Percentiles rank a stretch among this genome's conserved stretches.
Conservation (phyloP, 1,284 basidiomycete species). For the Leucocoprinus gongylophorus region DNA sequence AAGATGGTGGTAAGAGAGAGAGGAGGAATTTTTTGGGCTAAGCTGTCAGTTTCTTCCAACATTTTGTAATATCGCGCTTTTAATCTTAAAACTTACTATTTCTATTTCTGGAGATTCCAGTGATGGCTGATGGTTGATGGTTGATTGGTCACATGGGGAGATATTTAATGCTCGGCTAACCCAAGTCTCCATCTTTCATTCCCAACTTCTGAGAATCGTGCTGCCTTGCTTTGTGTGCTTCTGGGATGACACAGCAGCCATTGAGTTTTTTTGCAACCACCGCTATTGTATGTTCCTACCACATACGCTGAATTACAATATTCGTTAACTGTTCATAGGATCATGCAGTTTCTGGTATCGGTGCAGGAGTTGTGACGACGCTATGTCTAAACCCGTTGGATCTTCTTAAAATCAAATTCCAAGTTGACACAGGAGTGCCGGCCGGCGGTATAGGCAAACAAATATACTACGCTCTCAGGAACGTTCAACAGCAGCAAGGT, state of each 20-base stretch:
- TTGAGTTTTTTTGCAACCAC: slow-evolving; percentile 70
- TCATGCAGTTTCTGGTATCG: slow-evolving; percentile 91
- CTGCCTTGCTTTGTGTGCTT: slow-evolving; percentile 12
- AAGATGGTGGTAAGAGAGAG: too few species aligned
- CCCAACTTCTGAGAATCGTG: not conserved
- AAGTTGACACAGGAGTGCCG: slow-evolving; percentile 73
- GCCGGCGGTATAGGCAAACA: slow-evolving; percentile 63
- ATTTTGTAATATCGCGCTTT: too few species aligned
- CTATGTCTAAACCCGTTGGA: slow-evolving; percentile 98
- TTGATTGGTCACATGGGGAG: too few species aligned
- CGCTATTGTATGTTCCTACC: slow-evolving; percentile 44
- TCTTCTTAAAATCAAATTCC: slow-evolving; percentile 92
- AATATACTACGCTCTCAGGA: slow-evolving; percentile 71
- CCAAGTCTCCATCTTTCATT: not conserved
- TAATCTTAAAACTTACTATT: too few species aligned
- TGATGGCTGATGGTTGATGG: too few species aligned
- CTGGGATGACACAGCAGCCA: slow-evolving; percentile 32
- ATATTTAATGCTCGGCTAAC: too few species aligned
- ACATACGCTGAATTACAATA: not conserved
- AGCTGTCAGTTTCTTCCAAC: too few species aligned
- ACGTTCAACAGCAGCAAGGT: slow-evolving; percentile 73
- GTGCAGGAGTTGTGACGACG: slow-evolving; percentile 89
- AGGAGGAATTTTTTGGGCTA: too few species aligned
- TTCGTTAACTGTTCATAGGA: slow-evolving; percentile 45
- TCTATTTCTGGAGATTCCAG: too few species aligned